phyloP scores from a whole-genome alignment of 2,329 filamentous ascomycete genomes.

The Talaromyces sp. region DNA sequence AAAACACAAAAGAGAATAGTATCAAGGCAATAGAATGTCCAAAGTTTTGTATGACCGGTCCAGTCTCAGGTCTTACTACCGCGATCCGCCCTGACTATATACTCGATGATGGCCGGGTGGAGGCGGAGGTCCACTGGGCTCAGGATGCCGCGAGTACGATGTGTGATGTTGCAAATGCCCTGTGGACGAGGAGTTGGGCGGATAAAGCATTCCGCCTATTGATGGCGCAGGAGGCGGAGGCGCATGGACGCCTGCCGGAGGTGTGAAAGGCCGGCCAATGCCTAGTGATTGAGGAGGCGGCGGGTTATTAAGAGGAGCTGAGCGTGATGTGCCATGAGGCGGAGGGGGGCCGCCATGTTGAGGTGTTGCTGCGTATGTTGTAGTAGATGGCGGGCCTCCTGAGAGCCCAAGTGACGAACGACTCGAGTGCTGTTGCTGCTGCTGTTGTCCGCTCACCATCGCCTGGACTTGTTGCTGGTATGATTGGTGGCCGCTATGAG shows the following conservation, averaged over 20 bases:
- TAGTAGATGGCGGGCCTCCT: slow-evolving; percentile 21
- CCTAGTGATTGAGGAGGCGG: slow-evolving; percentile 20
- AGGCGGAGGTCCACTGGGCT: slow-evolving; percentile 9
- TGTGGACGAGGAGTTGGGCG: slow-evolving; percentile 2
- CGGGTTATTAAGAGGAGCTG: slow-evolving; percentile 15
- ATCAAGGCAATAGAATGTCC: not conserved
- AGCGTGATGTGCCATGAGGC: not conserved
- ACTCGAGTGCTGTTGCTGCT: slow-evolving; percentile 18
- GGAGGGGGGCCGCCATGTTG: slow-evolving; percentile 15
- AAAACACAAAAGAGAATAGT: not conserved
- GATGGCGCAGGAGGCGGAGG: slow-evolving; percentile 16
- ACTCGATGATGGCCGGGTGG: slow-evolving; percentile 28
- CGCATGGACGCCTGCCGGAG: slow-evolving; percentile 27
- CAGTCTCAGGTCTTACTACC: not conserved
- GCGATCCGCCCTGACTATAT: slow-evolving; percentile 28
- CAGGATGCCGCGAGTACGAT: slow-evolving; percentile 6
- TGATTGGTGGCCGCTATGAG: slow-evolving; percentile 19
- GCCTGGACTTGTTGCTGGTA: slow-evolving; percentile 35
- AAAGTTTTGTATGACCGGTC: not conserved
- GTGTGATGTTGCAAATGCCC: slow-evolving; percentile 5
- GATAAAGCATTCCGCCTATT: slow-evolving; percentile 24
- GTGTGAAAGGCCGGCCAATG: slow-evolving; percentile 34
- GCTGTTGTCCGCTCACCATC: slow-evolving; percentile 32
- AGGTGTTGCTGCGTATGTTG: slow-evolving; percentile 18
- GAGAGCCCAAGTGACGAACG: slow-evolving; percentile 26